Evolutionary conservation across 805 yeast genomes (phyloP).

Genomic region (Starmera amethionina): DNA sequence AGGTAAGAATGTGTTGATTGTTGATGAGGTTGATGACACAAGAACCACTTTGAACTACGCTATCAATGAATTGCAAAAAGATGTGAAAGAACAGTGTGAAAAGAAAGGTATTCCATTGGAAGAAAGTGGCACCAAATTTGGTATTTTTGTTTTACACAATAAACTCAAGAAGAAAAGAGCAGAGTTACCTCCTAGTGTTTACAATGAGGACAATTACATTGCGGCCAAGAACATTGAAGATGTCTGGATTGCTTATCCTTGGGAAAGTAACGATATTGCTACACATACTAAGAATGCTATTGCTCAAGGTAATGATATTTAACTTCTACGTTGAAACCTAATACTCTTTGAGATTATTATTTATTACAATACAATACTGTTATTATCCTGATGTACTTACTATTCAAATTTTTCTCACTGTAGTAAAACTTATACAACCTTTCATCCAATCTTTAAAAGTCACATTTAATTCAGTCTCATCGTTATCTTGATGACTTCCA

Average conservation of each 20-base stretch:
- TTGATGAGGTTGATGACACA: conserved; percentile 83
- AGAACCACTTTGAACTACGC: conserved; percentile 80
- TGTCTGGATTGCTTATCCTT: conserved; percentile 79
- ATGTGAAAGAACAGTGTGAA: conserved; percentile 51
- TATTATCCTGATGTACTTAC: too few species aligned
- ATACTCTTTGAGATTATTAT: too few species aligned
- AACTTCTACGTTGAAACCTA: conserved; percentile 1
- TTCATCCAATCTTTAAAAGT: not conserved
- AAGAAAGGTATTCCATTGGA: conserved; percentile 36
- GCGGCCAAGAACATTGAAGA: conserved; percentile 73
- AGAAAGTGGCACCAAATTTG: conserved; percentile 46
- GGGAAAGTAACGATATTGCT: conserved; percentile 75
- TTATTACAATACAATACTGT: too few species aligned
- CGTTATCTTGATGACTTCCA: conserved; percentile 18
- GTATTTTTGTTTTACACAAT: conserved; percentile 71
- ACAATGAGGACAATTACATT: conserved; percentile 50
- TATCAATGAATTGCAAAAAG: conserved; percentile 61
- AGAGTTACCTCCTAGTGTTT: conserved; percentile 53
- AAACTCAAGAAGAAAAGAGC: conserved; percentile 67
- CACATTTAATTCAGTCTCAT: conserved; percentile 14
- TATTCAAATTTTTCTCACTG: too few species aligned
- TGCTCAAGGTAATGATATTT: conserved; percentile 63
- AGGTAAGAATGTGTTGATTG: conserved; percentile 63
- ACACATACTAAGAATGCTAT: conserved; percentile 62
- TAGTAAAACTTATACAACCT: too few species aligned